Evolutionary conservation across 495 filamentous ascomycete genomes (phyloP).

Genomic region (Geoglossum glabrum): DNA sequence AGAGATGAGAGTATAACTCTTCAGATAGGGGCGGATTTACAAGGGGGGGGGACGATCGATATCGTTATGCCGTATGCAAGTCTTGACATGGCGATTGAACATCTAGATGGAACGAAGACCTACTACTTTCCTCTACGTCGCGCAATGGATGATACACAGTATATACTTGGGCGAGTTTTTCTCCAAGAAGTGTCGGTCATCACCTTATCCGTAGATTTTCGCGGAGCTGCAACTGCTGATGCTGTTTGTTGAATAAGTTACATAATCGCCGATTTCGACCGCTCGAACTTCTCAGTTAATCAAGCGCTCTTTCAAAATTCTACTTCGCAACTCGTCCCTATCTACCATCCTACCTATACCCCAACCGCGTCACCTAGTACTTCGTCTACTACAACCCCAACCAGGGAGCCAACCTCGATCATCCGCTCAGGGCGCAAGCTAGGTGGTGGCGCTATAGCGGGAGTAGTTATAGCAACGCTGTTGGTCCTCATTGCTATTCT

Average conservation of each 20-base stretch:
- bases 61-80: constrained; percentile 32
- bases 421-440: too few species aligned
- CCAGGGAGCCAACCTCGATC: too few species aligned
- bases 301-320: constrained; percentile 6
- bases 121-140: constrained; percentile 33
- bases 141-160: constrained; percentile 28
- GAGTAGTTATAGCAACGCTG: too few species aligned
- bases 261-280: constrained; percentile 27
- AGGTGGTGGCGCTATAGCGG: too few species aligned
- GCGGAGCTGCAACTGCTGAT: neutral
- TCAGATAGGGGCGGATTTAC: constrained; percentile 17
- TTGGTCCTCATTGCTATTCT: too few species aligned
- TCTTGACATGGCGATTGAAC: constrained; percentile 29
- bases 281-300: constrained; percentile 25
- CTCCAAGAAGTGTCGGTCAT: constrained; percentile 29
- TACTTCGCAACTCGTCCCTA: too few species aligned
- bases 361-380: too few species aligned
- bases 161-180: constrained; percentile 34
- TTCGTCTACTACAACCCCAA: too few species aligned
- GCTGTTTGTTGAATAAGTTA: constrained; percentile 10
- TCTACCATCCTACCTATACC: too few species aligned
- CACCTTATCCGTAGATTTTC: neutral
- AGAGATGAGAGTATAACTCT: constrained; percentile 32
- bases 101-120: constrained; percentile 15
- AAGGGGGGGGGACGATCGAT: constrained; percentile 22